These are phyloP conservation scores for Tuber indicum DNA, from an alignment of 495 filamentous ascomycete species.

Conservation along the genomic window DNA sequence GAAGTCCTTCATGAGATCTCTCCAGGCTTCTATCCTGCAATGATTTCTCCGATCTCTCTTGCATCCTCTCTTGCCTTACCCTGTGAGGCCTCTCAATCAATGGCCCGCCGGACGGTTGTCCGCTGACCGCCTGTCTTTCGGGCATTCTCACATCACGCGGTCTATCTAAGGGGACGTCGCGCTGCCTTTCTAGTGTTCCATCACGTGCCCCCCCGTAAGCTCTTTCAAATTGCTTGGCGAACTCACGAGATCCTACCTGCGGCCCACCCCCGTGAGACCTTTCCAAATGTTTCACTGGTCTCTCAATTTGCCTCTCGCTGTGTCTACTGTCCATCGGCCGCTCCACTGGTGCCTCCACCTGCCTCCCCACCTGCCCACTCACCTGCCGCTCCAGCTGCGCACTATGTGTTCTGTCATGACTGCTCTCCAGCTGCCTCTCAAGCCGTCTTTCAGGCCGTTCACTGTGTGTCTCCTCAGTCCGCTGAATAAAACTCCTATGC, in stretches of 20 bases:
- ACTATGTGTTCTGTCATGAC: background rate
- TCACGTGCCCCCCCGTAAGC: conserved; percentile 2
- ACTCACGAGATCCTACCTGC: conserved; percentile 12
- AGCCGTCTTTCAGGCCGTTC: background rate
- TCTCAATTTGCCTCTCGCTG: conserved; percentile 3
- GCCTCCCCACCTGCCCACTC: conserved; percentile 6
- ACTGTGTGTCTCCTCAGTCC: background rate
- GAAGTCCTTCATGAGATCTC: conserved; percentile 9
- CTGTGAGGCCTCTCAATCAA: background rate
- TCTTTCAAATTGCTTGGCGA: background rate
- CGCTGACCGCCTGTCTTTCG: background rate
- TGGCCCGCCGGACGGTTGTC: background rate
- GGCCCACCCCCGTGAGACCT: conserved; percentile 6
- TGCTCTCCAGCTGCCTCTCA: background rate
- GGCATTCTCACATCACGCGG: background rate
- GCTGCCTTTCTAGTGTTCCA: conserved; percentile 4
- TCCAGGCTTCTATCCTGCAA: conserved; percentile 6
- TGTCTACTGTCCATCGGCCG: conserved; percentile 5
- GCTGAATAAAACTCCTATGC: background rate
- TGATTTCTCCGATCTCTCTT: conserved; percentile 5
- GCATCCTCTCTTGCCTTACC: conserved; percentile 6
- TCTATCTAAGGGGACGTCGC: background rate
- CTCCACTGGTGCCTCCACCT: conserved; percentile 8
- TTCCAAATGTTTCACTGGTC: background rate
- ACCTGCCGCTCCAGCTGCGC: conserved; percentile 4